Conservation (phyloP, 192 early-diverging fungal genomes). For the Coemansia nantahalensis region DNA sequence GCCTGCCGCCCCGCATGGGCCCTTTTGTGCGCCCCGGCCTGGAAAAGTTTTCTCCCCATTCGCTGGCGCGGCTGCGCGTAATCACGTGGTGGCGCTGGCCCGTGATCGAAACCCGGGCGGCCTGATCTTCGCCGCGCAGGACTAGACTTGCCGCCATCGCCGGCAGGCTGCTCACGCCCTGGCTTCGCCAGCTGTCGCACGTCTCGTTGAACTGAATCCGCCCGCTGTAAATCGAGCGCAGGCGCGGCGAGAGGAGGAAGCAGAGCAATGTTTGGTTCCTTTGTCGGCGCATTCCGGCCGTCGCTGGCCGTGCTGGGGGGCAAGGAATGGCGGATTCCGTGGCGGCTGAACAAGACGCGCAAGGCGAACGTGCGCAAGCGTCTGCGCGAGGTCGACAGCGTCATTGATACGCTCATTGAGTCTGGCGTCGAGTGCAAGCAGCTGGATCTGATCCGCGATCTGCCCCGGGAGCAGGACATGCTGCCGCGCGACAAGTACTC, state of each 20-base stretch:
- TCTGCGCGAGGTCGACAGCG: constrained; percentile 73
- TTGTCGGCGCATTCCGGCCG: constrained; percentile 43
- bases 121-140: no score
- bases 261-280: constrained; percentile 36
- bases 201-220: background rate
- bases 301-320: constrained; percentile 39
- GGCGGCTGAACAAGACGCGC: constrained; percentile 69
- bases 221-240: background rate
- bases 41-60: no score
- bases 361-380: constrained; percentile 88
- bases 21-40: no score
- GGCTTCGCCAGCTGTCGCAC: no score
- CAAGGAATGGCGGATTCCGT: constrained; percentile 57
- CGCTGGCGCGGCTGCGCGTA: no score
- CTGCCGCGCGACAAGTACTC: constrained; percentile 78
- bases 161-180: no score
- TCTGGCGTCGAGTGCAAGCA: constrained; percentile 77
- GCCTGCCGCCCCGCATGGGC: no score
- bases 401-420: constrained; percentile 63
- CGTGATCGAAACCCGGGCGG: no score
- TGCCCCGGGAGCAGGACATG: constrained; percentile 73
- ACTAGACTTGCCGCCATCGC: no score
- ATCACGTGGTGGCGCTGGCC: no score
- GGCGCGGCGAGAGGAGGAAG: background rate
- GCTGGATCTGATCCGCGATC: constrained; percentile 55